Percentiles rank a stretch among this genome's conserved stretches.
phyloP scores from a whole-genome alignment of 441 rosid genomes.

The Croton laevigatus region DNA sequence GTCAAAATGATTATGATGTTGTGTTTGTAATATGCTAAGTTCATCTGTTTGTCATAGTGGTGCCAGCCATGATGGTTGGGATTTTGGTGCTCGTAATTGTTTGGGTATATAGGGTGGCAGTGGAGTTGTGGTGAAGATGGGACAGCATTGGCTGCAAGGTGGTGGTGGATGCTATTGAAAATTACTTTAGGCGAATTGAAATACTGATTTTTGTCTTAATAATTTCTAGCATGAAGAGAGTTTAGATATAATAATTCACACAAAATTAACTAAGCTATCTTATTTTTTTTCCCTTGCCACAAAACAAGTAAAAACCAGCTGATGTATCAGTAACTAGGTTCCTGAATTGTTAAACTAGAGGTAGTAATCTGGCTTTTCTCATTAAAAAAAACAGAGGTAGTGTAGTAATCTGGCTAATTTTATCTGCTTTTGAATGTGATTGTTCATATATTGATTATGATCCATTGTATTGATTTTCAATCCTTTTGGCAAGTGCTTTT shows the following conservation, averaged over 20 bases:
- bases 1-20: not conserved
- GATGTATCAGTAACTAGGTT: not conserved
- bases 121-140: no score
- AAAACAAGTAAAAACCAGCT: not conserved
- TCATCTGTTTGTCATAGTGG: not conserved
- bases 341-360: slow-evolving; percentile 5
- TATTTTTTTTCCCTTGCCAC: not conserved
- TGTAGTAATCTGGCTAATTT: not conserved
- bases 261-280: not conserved
- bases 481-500: not conserved
- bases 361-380: not conserved
- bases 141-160: not conserved
- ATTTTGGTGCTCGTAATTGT: not conserved
- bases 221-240: not conserved
- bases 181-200: not conserved
- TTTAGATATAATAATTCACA: not conserved
- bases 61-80: not conserved
- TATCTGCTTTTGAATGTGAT: not conserved
- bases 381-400: no score
- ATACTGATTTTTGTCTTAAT: not conserved
- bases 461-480: not conserved
- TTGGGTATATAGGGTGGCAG: no score
- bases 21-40: not conserved
- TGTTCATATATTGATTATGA: not conserved
- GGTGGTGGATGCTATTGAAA: not conserved